phyloP scores from a whole-genome alignment of 257 asterid species.

The Mentha longifolia region DNA sequence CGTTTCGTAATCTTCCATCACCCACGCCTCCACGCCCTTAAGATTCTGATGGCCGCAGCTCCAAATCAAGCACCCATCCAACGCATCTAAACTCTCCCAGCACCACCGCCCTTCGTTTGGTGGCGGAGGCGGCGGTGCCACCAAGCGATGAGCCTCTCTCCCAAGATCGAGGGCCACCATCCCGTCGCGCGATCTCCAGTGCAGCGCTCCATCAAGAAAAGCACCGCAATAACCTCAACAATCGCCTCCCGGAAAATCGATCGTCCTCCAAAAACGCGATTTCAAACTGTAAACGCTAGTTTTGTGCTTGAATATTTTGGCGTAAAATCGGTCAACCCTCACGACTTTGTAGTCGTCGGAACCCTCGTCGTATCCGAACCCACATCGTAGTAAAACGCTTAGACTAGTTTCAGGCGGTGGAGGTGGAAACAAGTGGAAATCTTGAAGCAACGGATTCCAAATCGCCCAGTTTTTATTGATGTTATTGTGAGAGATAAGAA shows the following conservation, averaged over 20 bases:
- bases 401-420: background rate
- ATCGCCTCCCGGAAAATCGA: too few species aligned
- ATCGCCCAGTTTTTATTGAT: background rate
- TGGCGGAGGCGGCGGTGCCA: background rate
- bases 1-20: background rate
- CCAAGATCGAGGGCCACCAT: too few species aligned
- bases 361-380: conserved; percentile 13
- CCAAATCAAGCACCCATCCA: conserved; percentile 23
- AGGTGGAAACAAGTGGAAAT: too few species aligned
- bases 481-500: background rate
- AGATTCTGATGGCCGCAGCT: background rate
- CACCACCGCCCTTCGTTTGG: background rate
- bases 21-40: background rate
- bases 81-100: background rate
- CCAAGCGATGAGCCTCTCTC: background rate
- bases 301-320: too few species aligned
- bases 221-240: too few species aligned
- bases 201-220: too few species aligned
- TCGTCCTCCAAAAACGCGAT: too few species aligned
- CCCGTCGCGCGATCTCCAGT: too few species aligned
- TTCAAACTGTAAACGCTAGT: background rate
- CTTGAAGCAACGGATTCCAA: too few species aligned
- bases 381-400: too few species aligned
- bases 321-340: too few species aligned
- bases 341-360: too few species aligned